Evolutionary conservation across 345 rosid genomes (phyloP).

Genomic region (Arabidopsis suecica): DNA sequence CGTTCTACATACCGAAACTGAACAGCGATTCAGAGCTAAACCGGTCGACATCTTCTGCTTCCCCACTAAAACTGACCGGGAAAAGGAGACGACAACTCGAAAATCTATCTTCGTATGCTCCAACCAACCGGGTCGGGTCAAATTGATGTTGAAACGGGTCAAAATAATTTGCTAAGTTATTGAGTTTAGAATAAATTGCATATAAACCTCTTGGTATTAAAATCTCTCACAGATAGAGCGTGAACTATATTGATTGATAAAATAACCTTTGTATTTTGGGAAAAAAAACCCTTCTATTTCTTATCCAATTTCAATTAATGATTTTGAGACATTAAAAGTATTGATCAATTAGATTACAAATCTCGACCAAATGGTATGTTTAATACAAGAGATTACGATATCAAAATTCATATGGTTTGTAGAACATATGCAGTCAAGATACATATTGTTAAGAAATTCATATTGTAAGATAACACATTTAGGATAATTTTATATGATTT

Average conservation of each 20-base stretch:
- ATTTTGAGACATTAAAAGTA: too few species aligned
- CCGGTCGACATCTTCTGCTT: conserved; percentile 34
- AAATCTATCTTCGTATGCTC: conserved; percentile 6
- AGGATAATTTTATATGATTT: too few species aligned
- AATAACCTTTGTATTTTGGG: neutral
- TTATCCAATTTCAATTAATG: neutral
- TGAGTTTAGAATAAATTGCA: neutral
- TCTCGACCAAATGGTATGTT: neutral
- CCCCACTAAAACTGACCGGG: neutral
- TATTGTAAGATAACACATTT: too few species aligned
- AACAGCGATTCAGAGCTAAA: conserved; percentile 40
- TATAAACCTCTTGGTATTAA: neutral
- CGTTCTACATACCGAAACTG: conserved; percentile 30
- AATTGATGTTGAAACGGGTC: neutral
- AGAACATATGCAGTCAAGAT: neutral
- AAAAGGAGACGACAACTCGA: too few species aligned
- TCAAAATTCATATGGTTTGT: neutral
- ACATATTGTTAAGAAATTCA: too few species aligned
- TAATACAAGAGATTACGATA: neutral
- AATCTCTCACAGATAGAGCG: neutral
- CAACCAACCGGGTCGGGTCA: conserved; percentile 30
- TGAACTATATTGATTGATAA: neutral
- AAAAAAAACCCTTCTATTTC: neutral
- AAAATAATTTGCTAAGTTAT: neutral
- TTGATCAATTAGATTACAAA: neutral